Percentiles rank a stretch among this genome's conserved stretches.
These are phyloP conservation scores for Nicotiana paniculata DNA, from an alignment of 257 asterid genomes.

Conservation along the genomic window DNA sequence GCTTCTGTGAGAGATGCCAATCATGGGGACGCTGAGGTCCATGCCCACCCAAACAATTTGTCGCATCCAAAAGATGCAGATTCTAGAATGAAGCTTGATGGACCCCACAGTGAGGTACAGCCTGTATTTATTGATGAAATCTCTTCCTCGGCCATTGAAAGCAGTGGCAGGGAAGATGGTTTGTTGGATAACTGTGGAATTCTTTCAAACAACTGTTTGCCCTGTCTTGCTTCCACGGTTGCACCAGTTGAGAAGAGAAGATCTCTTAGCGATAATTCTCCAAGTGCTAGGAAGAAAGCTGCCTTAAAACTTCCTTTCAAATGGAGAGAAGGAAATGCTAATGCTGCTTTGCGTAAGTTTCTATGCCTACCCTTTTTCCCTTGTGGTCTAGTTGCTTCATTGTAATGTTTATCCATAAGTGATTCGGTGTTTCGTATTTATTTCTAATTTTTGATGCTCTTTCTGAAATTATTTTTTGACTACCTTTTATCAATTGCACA, in stretches of 20 bases:
- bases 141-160: constrained; percentile 39
- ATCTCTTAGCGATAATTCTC: constrained; percentile 62
- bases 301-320: constrained; percentile 64
- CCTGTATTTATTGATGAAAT: constrained; percentile 61
- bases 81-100: constrained; percentile 34
- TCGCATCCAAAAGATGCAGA: constrained; percentile 22
- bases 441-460: neutral
- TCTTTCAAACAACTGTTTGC: constrained; percentile 69
- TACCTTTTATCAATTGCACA: neutral
- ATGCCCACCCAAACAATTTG: constrained; percentile 20
- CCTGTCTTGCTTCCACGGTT: constrained; percentile 79
- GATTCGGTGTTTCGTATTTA: neutral
- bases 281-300: constrained; percentile 65
- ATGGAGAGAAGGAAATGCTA: constrained; percentile 79
- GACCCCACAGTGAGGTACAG: constrained; percentile 25
- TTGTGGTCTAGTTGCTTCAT: neutral
- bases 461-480: neutral
- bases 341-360: constrained; percentile 56
- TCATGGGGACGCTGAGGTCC: constrained; percentile 29
- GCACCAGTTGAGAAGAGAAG: constrained; percentile 59
- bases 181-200: constrained; percentile 75
- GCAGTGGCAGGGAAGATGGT: constrained; percentile 39
- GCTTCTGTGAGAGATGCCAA: constrained; percentile 20
- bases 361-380: neutral
- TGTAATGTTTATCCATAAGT: neutral